These are phyloP conservation scores for Nemania sp. DNA, from an alignment of 2,329 filamentous ascomycete species.

Conservation along the genomic window DNA sequence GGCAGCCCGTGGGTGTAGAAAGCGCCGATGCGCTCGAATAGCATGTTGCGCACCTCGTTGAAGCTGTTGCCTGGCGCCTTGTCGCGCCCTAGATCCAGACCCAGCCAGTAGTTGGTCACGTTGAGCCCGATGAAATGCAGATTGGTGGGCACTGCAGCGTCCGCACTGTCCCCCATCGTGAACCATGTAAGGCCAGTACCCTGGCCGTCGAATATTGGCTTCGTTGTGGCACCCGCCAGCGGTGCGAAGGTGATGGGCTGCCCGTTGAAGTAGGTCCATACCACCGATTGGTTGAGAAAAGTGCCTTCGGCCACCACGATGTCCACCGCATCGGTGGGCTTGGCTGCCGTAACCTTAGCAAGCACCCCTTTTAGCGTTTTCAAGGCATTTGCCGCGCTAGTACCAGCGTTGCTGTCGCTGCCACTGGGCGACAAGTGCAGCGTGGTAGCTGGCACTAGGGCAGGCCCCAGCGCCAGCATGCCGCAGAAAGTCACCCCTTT, in stretches of 20 bases:
- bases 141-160: conserved; percentile 24
- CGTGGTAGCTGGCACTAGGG: conserved; percentile 30
- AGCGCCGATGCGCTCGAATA: conserved; percentile 38
- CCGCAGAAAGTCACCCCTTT: conserved; percentile 15
- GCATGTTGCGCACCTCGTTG: conserved; percentile 35
- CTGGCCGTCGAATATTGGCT: conserved; percentile 38
- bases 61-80: conserved; percentile 33
- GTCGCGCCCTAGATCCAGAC: conserved; percentile 35
- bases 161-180: conserved; percentile 33
- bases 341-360: conserved; percentile 17
- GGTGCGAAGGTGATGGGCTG: conserved; percentile 36
- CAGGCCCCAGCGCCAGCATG: conserved; percentile 17
- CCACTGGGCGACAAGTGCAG: conserved; percentile 37
- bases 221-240: conserved; percentile 21
- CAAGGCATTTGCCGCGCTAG: conserved; percentile 19
- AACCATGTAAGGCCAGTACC: conserved; percentile 36
- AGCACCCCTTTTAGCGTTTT: conserved; percentile 36
- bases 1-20: conserved; percentile 34
- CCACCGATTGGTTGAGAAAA: conserved; percentile 29
- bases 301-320: conserved; percentile 34
- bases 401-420: conserved; percentile 35
- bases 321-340: conserved; percentile 32
- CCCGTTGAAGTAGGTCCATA: conserved; percentile 39
- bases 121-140: conserved; percentile 33
- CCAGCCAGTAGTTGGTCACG: conserved; percentile 40